These are phyloP conservation scores for Penicillium cinerascens DNA, from an alignment of 495 filamentous ascomycete species.

Conservation along the genomic window DNA sequence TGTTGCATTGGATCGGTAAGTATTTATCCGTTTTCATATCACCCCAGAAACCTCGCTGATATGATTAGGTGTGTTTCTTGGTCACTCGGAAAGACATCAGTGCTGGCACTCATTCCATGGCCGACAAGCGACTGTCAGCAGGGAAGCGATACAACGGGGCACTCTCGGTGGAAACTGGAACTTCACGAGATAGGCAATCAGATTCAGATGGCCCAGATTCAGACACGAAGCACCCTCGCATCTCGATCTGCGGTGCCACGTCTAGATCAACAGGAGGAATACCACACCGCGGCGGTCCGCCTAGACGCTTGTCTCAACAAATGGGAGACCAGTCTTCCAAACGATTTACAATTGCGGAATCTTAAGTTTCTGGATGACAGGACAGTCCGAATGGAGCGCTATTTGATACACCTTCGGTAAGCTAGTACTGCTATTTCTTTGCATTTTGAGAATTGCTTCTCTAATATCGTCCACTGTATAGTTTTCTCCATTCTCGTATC, in stretches of 20 bases:
- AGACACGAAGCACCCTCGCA: slow-evolving; percentile 13
- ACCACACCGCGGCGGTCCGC: slow-evolving; percentile 15
- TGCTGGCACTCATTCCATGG: slow-evolving; percentile 10
- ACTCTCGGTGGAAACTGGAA: slow-evolving; percentile 6
- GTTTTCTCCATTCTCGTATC: slow-evolving; percentile 15
- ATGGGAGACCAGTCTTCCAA: slow-evolving; percentile 22
- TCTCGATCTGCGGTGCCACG: slow-evolving; percentile 6
- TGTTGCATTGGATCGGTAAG: slow-evolving; percentile 20
- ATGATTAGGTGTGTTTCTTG: slow-evolving; percentile 25
- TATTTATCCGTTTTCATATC: neutral
- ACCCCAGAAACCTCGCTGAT: too few relatives aligned
- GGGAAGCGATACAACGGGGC: neutral
- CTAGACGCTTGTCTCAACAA: slow-evolving; percentile 21
- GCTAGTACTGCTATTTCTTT: neutral
- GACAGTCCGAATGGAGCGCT: slow-evolving; percentile 9
- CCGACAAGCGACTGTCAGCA: neutral
- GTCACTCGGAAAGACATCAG: slow-evolving; percentile 22
- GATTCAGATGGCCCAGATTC: slow-evolving; percentile 22
- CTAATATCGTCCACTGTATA: neutral
- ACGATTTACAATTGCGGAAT: slow-evolving; percentile 8
- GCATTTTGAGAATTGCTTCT: neutral
- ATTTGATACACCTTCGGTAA: slow-evolving; percentile 23
- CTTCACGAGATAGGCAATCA: slow-evolving; percentile 24
- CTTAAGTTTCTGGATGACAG: slow-evolving; percentile 8
- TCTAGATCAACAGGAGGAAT: slow-evolving; percentile 23